phyloP scores from a whole-genome alignment of 495 filamentous ascomycete species.

The Aspergillus biplanus region DNA sequence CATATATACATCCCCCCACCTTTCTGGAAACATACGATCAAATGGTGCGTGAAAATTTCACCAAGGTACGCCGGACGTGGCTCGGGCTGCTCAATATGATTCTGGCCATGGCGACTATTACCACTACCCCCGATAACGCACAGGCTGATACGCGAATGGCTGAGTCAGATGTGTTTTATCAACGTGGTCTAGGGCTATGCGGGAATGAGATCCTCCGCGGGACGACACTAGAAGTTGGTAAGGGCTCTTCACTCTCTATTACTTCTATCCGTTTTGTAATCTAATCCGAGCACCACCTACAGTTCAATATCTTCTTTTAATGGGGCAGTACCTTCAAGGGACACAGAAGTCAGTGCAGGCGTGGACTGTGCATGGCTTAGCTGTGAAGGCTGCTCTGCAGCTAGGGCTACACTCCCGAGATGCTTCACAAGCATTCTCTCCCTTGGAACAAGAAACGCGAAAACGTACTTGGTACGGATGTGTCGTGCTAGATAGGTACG shows the following conservation, averaged over 20 bases:
- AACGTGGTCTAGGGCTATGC: constrained; percentile 34
- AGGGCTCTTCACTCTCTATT: constrained; percentile 1
- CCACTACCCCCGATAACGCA: constrained; percentile 38
- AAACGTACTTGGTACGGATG: constrained; percentile 53
- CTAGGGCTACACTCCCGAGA: constrained; percentile 46
- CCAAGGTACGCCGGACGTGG: constrained; percentile 54
- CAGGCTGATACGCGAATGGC: constrained; percentile 21
- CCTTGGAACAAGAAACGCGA: constrained; percentile 42
- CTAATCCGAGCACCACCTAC: neutral
- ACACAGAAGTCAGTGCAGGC: constrained; percentile 49
- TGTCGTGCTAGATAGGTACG: constrained; percentile 46
- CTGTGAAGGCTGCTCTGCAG: constrained; percentile 44
- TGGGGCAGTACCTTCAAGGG: constrained; percentile 48
- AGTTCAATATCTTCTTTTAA: constrained; percentile 45
- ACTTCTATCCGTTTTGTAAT: neutral
- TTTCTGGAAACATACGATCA: constrained; percentile 43
- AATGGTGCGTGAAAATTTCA: constrained; percentile 35
- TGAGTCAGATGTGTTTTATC: constrained; percentile 44
- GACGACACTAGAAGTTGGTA: constrained; percentile 42
- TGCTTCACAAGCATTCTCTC: constrained; percentile 34
- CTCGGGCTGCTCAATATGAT: constrained; percentile 75
- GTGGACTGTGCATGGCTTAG: constrained; percentile 47
- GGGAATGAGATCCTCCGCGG: constrained; percentile 37
- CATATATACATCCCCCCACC: constrained; percentile 40
- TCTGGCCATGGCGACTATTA: constrained; percentile 71